Evolutionary conservation across 345 rosid genomes (phyloP), one percentile per base, ranked within the genome.

Genomic region (Noccaea caerulescens): DNA sequence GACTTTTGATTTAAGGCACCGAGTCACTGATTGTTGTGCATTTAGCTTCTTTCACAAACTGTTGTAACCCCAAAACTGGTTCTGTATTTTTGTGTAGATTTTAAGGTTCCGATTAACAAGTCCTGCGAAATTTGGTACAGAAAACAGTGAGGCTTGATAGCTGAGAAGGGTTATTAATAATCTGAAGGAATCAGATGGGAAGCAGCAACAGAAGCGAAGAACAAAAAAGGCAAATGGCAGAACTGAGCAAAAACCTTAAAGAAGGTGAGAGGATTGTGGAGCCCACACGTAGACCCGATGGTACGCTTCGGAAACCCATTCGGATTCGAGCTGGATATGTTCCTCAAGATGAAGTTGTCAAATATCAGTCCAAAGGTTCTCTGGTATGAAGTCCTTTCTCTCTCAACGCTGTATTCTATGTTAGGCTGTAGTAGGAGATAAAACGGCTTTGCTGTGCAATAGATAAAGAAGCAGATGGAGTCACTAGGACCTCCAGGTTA

Each of bases 191-290:
- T 30, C 25, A 11, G 72, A 78, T 84, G 86, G 81, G 72, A 25
- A 79, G 77, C 56, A 79, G 80, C 71, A 73, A 82, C 55, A 76
- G 81, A 47, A 78, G 72, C 3, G 94, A 78, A 45, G 90, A 84
- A 45, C 83, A 79, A 9, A 66, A 63, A 74, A 77, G 70, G 67
- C 71, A 72, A 72, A 85, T 85, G 92, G 87, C 84, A 42, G 97
- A 91, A 80, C 66, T 87, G 38, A 82, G 88, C 85, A 82, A 88
- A 88, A 89, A 83, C 89, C 92, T 89, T 76, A 94, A 92, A 79
- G 96, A 89, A 81, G 98, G 99, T n/a, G 99, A 94, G 77, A 81
- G 98, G 47, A 82, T 92, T 63, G 37, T 94, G 50, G 97, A 86
- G 23, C 99, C 99, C 10, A 86, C 86, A 10, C 82, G 89, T 46